phyloP scores from a whole-genome alignment of 495 filamentous ascomycete genomes.

The Podospora didyma region DNA sequence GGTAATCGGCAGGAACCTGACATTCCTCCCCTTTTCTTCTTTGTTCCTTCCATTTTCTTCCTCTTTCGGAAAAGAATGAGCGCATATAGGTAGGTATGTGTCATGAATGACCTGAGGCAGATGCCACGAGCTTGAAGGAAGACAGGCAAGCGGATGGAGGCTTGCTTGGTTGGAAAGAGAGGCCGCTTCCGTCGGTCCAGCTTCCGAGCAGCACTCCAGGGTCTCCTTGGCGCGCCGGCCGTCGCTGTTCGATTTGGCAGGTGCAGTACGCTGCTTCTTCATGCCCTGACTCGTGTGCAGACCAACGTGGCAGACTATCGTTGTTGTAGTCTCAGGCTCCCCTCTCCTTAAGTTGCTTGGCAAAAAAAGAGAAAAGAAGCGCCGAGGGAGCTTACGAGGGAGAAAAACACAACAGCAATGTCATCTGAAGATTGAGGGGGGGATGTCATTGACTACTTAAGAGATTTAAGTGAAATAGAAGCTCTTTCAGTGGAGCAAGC shows the following conservation, averaged over 20 bases:
- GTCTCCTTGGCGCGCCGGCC: constrained; percentile 8
- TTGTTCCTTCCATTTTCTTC: too few relatives aligned
- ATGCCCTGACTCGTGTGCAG: constrained; percentile 22
- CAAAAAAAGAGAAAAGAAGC: neutral
- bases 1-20: too few relatives aligned
- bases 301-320: constrained; percentile 28
- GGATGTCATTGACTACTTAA: too few relatives aligned
- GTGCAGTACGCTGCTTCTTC: constrained; percentile 15
- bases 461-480: too few relatives aligned
- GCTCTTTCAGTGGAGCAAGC: constrained; percentile 17
- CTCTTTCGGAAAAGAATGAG: too few relatives aligned
- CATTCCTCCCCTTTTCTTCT: too few relatives aligned
- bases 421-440: neutral
- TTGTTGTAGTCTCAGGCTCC: neutral
- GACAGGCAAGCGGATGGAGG: neutral
- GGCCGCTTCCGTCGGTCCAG: neutral
- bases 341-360: neutral
- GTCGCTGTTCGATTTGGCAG: constrained; percentile 23
- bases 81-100: too few relatives aligned
- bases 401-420: neutral
- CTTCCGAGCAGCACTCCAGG: neutral
- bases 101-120: too few relatives aligned
- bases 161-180: neutral
- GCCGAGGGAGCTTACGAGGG: constrained; percentile 2
- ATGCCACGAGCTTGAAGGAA: too few relatives aligned